Evolutionary conservation across 768 basidiomycete genomes (phyloP).

Genomic region (Strobilomyces confusus): DNA sequence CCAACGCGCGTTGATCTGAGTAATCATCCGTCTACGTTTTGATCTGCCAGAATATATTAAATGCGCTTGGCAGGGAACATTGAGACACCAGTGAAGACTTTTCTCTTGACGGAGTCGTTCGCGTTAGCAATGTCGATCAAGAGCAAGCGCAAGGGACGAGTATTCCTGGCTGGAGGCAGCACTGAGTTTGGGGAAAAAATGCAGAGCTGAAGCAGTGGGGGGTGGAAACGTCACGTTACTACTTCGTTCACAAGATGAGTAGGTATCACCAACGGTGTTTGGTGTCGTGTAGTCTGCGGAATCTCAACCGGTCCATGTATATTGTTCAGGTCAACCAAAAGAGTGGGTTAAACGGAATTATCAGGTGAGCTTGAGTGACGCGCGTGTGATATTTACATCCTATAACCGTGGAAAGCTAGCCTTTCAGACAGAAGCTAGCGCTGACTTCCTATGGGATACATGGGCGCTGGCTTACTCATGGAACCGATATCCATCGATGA

Average conservation of each 20-base stretch:
- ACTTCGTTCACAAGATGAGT: too few species aligned
- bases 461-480: not conserved
- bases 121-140: constrained; percentile 19
- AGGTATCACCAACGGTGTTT: too few species aligned
- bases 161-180: constrained; percentile 16
- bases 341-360: not conserved
- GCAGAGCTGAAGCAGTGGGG: not conserved
- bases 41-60: not conserved
- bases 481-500: constrained; percentile 36
- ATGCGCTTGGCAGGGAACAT: constrained; percentile 7
- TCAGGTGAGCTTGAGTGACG: not conserved
- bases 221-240: not conserved
- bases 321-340: too few species aligned
- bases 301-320: too few species aligned
- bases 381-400: not conserved
- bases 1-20: constrained; percentile 7
- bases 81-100: constrained; percentile 19
- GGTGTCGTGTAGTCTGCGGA: too few species aligned
- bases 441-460: not conserved
- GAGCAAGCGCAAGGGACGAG: constrained; percentile 22
- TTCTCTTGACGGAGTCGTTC: constrained; percentile 19
- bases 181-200: not conserved
- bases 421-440: not conserved
- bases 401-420: not conserved
- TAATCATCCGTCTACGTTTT: not conserved